A percentile compares a stretch with the other conserved stretches of the same genome.
Evolutionary conservation across 2,329 filamentous ascomycete genomes (phyloP).

Genomic region (Xylariomycetidae sp.): DNA sequence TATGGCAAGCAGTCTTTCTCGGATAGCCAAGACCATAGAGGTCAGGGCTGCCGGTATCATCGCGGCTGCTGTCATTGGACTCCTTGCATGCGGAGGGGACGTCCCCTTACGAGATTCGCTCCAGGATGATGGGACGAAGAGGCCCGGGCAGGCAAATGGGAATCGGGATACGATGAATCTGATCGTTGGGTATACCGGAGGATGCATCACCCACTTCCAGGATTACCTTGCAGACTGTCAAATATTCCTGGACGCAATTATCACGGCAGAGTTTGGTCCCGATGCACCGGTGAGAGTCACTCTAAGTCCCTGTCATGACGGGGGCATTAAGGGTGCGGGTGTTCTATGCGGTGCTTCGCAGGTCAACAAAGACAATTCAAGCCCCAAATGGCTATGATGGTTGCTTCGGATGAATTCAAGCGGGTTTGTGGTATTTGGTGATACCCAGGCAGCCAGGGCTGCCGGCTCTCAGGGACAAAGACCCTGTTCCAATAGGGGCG

Average conservation of each 20-base stretch:
- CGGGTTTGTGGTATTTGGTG: too few relatives aligned
- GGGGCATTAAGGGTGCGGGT: constrained; percentile 57
- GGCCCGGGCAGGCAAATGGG: constrained; percentile 4
- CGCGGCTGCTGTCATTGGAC: constrained; percentile 66
- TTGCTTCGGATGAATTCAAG: too few relatives aligned
- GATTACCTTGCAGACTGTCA: constrained; percentile 69
- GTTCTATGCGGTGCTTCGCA: constrained; percentile 50
- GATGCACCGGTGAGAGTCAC: constrained; percentile 38
- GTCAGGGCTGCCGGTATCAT: constrained; percentile 68
- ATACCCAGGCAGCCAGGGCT: too few relatives aligned
- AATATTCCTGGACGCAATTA: constrained; percentile 55
- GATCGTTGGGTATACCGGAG: constrained; percentile 74
- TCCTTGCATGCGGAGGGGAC: constrained; percentile 66
- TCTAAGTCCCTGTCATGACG: constrained; percentile 54
- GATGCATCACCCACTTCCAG: constrained; percentile 76
- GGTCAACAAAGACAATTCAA: too few relatives aligned
- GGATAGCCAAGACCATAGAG: constrained; percentile 67
- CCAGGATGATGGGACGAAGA: too few relatives aligned
- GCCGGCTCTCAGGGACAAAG: too few relatives aligned
- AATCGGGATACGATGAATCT: constrained; percentile 43
- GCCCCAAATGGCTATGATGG: too few relatives aligned
- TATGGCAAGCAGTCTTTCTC: constrained; percentile 55
- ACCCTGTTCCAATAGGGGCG: too few relatives aligned
- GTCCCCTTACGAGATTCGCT: constrained; percentile 40
- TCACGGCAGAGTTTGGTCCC: constrained; percentile 35